Base-by-base conservation (phyloP, 2,329 filamentous ascomycete species). In the Hypoxylon sp. region DNA sequence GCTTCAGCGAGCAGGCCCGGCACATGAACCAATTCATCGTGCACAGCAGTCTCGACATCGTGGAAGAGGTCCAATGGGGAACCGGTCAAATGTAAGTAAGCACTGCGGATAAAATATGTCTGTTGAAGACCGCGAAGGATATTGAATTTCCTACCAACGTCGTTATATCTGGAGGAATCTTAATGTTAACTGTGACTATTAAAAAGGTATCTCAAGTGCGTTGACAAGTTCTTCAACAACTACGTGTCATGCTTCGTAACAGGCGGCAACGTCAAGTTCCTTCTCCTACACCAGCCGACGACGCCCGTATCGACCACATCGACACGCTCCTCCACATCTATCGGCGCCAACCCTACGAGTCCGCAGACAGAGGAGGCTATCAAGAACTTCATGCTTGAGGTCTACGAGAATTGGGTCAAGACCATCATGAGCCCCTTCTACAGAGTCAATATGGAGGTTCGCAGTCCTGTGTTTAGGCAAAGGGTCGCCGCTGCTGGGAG, bases 1-100 rank as follows among this genome's bases (percentile, higher is more conserved):
- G 93, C 77, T 98, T 98, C 85, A 89, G 88, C 64, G 93, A 97
- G 72, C 91, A 97, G 76, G 92, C 95, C 60, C 90, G 93, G 70
- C 93, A 97, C 80, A 91, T 98, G 86, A 98, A 98, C 83, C 96
- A 98, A 80, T 98, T 99, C 83, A 93, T 98, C 78, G 90, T 97
- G 32, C 95, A 99, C 83, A 94, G 93, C 73, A 93, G 93, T 72
- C 85, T 99, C 63, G 96, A 99, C 80, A 93, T 98, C 49, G 92
- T 97, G 56, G 96, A 99, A 82, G 96, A 99, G 81, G 90, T 95
- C 30, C 96, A 98, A 82, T 99, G 96, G 95, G 91, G 89, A 5
- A 93, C 86, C 68, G 92, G 92, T 3, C 90, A 93, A 74, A 91
- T 97, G 93, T 97, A 83, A 45, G 71, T 68, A 36, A n/a, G 13